These are phyloP conservation scores for Hippophae gyantsensis DNA, from an alignment of 306 rosid genomes.

Conservation along the genomic window DNA sequence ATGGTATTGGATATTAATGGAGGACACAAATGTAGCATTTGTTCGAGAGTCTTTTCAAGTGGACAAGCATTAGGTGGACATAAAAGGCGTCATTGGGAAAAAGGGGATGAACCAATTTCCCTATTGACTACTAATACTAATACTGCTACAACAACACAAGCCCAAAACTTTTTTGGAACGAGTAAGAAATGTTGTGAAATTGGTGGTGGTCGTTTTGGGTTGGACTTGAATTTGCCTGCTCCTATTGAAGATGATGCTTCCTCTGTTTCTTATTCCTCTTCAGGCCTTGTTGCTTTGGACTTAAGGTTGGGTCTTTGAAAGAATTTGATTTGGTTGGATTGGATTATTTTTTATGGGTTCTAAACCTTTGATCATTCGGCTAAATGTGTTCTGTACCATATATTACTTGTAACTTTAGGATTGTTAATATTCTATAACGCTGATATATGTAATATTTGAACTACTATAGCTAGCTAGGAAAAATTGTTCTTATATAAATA, in stretches of 20 bases:
- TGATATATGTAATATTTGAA: no score
- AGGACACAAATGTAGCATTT: constrained; percentile 40
- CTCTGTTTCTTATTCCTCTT: constrained; percentile 18
- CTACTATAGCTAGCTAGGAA: no score
- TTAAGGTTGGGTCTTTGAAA: constrained; percentile 54
- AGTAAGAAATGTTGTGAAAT: background rate
- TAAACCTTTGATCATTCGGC: background rate
- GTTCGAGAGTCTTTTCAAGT: constrained; percentile 43
- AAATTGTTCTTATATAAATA: no score
- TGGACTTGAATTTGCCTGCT: constrained; percentile 59
- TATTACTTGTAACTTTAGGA: no score
- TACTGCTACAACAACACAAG: background rate
- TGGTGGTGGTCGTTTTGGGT: background rate
- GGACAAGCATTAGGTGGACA: constrained; percentile 70
- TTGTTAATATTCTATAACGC: no score
- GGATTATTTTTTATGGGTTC: background rate
- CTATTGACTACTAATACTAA: no score
- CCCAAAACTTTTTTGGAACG: background rate
- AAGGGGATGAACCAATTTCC: constrained; percentile 17
- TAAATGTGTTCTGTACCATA: no score
- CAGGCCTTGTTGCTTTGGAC: constrained; percentile 37
- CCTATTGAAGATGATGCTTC: constrained; percentile 21
- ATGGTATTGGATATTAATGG: constrained; percentile 2
- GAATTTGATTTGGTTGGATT: background rate
- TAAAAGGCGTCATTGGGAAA: constrained; percentile 62